Conservation (phyloP, 129 eudicot genomes). For the Kitagawia praeruptora region DNA sequence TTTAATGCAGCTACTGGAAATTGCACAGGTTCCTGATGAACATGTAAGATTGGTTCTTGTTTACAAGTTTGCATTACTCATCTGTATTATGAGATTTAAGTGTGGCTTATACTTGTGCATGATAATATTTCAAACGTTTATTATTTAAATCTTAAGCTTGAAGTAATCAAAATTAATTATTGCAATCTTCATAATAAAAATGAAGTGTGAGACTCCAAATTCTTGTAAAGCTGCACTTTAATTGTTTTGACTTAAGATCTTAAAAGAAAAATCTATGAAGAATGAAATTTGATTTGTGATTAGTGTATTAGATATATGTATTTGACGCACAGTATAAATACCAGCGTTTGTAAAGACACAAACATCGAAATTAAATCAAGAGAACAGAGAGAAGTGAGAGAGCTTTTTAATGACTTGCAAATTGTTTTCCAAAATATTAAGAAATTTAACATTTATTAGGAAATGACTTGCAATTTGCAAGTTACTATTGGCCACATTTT, state of each 20-base stretch:
- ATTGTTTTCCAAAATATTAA: not conserved
- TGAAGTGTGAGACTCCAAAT: not conserved
- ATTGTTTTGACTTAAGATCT: not conserved
- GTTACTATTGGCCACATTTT: not conserved
- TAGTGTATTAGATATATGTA: not conserved
- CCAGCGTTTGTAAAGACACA: not conserved
- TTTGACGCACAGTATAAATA: not conserved
- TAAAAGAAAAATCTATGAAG: not conserved
- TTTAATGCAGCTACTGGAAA: constrained; percentile 73
- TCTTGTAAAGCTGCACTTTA: not conserved
- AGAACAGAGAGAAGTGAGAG: not conserved
- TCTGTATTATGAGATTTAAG: not conserved
- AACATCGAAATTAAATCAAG: not conserved
- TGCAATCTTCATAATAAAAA: not conserved
- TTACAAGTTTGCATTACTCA: not conserved
- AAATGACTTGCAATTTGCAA: not conserved
- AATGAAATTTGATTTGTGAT: not conserved
- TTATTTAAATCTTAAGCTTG: too few relatives aligned
- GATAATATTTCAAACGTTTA: too few relatives aligned
- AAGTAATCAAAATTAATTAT: not conserved
- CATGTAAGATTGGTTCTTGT: constrained; percentile 36
- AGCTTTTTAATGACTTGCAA: not conserved
- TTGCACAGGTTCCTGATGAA: constrained; percentile 72
- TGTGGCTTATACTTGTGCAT: not conserved
- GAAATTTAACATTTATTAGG: not conserved